A percentile compares a stretch with the other conserved stretches of the same genome.
These are phyloP conservation scores for Cyberlindnera xishuangbannaensis DNA, from an alignment of 805 yeast genomes.

Conservation along the genomic window DNA sequence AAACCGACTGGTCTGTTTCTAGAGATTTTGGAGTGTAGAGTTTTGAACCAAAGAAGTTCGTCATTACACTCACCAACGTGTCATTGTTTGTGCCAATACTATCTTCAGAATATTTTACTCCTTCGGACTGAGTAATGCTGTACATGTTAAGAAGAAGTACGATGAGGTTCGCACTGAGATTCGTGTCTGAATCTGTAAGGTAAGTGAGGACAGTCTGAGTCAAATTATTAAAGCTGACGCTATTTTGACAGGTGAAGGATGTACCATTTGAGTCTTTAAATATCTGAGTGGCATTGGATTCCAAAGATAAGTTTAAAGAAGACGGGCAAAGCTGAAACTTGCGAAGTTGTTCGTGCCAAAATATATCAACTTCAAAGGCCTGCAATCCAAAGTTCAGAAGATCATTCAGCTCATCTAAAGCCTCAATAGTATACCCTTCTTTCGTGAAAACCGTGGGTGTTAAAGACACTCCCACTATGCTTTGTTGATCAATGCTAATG, in stretches of 20 bases:
- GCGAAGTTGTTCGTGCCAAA: slow-evolving; percentile 41
- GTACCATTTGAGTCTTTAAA: slow-evolving; percentile 12
- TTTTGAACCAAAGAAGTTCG: slow-evolving; percentile 12
- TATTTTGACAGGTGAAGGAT: slow-evolving; percentile 20
- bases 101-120: not conserved
- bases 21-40: slow-evolving; percentile 29
- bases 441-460: slow-evolving; percentile 27
- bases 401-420: slow-evolving; percentile 25
- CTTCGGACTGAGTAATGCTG: slow-evolving; percentile 2
- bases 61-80: slow-evolving; percentile 21
- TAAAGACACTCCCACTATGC: slow-evolving; percentile 36
- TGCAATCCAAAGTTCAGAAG: slow-evolving; percentile 42
- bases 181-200: slow-evolving; percentile 37
- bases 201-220: slow-evolving; percentile 28
- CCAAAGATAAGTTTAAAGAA: slow-evolving; percentile 16
- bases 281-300: slow-evolving; percentile 2
- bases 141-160: slow-evolving; percentile 35
- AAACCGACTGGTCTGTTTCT: slow-evolving; percentile 16
- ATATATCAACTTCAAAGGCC: slow-evolving; percentile 46
- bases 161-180: slow-evolving; percentile 39
- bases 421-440: slow-evolving; percentile 27
- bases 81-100: slow-evolving; percentile 14
- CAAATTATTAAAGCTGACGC: slow-evolving; percentile 24
- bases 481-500: slow-evolving; percentile 33
- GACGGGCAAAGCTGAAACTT: slow-evolving; percentile 58